Percentiles rank a stretch among this genome's conserved stretches.
phyloP scores from a whole-genome alignment of 2,329 filamentous ascomycete species.

The Aschersonia sp. region DNA sequence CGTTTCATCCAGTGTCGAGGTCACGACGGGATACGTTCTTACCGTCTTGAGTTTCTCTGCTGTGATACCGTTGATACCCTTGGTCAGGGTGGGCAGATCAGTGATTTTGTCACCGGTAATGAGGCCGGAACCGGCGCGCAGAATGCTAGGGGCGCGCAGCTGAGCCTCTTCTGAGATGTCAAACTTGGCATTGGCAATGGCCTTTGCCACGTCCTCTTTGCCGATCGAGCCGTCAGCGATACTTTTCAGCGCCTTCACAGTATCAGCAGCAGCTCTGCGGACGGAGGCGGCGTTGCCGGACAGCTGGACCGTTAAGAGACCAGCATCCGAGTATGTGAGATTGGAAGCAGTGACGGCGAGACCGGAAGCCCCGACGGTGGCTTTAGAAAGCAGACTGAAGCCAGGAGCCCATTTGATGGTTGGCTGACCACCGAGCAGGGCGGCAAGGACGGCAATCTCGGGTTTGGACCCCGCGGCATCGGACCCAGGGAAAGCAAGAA shows the following conservation, averaged over 20 bases:
- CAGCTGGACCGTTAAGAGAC: constrained; percentile 74
- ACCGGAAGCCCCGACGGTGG: constrained; percentile 49
- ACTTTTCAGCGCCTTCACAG: constrained; percentile 70
- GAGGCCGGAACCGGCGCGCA: constrained; percentile 72
- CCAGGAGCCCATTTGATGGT: constrained; percentile 92
- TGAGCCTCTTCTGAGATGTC: constrained; percentile 72
- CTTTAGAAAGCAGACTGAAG: constrained; percentile 81
- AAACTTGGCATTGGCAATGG: constrained; percentile 86
- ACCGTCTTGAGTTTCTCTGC: constrained; percentile 76
- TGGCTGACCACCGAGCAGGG: constrained; percentile 79
- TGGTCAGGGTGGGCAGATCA: constrained; percentile 66
- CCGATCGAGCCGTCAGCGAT: constrained; percentile 61
- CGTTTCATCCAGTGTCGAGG: neutral
- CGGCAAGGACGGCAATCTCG: constrained; percentile 72
- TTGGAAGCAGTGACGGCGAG: constrained; percentile 62
- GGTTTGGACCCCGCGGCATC: constrained; percentile 74
- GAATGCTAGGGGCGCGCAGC: constrained; percentile 60
- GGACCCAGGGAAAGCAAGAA: constrained; percentile 86
- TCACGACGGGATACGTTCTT: constrained; percentile 24
- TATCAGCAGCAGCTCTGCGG: constrained; percentile 56
- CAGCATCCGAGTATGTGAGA: constrained; percentile 82
- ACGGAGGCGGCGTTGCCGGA: constrained; percentile 61
- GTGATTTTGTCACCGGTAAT: constrained; percentile 70
- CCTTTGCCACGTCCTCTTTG: constrained; percentile 83
- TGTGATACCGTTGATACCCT: constrained; percentile 68